Base-by-base conservation (phyloP, 2,329 filamentous ascomycete species). In the Hirsutella minnesotensis region DNA sequence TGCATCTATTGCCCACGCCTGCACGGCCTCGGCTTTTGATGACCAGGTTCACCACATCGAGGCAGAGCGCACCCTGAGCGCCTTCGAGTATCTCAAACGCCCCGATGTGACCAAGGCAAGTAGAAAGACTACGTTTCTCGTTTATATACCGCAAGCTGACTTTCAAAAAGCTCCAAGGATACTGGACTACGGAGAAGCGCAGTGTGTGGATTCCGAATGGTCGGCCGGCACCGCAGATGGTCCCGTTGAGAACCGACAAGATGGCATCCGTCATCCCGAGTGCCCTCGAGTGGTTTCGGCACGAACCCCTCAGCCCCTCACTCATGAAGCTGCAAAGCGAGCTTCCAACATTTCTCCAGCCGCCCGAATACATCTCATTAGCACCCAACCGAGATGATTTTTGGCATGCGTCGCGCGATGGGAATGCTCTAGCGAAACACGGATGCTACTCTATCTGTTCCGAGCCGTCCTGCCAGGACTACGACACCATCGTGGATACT, bases 11-110 rank as follows among this genome's bases (percentile, higher is more conserved):
- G 54, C 59, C 42, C 59, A 62, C 48, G 56, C 54, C 9, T 48
- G 46, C 2, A 40, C 22, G 1, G 33, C 41, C 21, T 38, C 41
- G 9, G 39, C n/a, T 13, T 9, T 29, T 38, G 42, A 24, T 18
- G 20, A 13, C 2, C 40, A 41, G 15, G 20, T 24, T 10, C 19
- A 18, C 31, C n/a, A 36, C 2, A 44, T 30, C 9, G 42, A 46
- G 43, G 49, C 46, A 43, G 29, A 40, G 33, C 43, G 41, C 18
- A 57, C 51, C 24, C 41, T 59, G 22, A 60, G 61, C 39, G 61
- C 53, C 4, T 64, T 65, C 43, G 62, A 63, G 37, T 60, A 57
- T 43, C 44, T 65, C 12, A 51, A 61, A 12, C 53, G 58, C 34
- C 39, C 49, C 5, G 59, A 62, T 39, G 53, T 53, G 16, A 56